Evolutionary conservation across 495 filamentous ascomycete genomes (phyloP).

Genomic region (Ascodesmis nigricans): DNA sequence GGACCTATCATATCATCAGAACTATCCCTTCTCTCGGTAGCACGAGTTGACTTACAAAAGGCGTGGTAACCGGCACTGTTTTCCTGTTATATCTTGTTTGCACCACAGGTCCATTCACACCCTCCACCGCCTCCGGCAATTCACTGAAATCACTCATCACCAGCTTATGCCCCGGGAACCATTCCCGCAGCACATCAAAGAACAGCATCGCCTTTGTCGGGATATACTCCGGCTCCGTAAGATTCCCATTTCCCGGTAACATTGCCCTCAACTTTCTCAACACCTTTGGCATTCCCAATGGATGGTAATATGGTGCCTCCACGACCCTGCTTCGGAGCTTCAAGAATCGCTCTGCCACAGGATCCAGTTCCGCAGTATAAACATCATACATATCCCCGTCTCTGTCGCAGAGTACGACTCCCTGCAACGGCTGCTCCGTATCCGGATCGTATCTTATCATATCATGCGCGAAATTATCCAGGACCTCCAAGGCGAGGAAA

Average conservation of each 20-base stretch:
- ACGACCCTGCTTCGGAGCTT: conserved; percentile 46
- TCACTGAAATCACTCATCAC: conserved; percentile 77
- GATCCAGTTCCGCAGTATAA: conserved; percentile 58
- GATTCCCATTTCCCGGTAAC: conserved; percentile 43
- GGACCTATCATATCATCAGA: conserved; percentile 37
- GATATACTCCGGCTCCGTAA: conserved; percentile 71
- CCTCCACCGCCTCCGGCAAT: conserved; percentile 58
- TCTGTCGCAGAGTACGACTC: conserved; percentile 60
- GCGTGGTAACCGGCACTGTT: conserved; percentile 74
- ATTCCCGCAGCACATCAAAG: conserved; percentile 65
- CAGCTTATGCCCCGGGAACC: conserved; percentile 75
- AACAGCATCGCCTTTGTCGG: conserved; percentile 90
- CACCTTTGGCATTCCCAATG: conserved; percentile 30
- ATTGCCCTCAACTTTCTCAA: conserved; percentile 35
- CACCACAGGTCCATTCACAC: conserved; percentile 80
- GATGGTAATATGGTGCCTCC: conserved; percentile 30
- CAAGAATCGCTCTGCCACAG: conserved; percentile 61
- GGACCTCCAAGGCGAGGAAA: conserved; percentile 95
- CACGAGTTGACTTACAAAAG: conserved; percentile 41
- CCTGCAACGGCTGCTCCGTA: conserved; percentile 62
- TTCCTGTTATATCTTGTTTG: conserved; percentile 74
- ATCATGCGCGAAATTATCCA: conserved; percentile 97
- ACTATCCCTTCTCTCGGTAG: background rate
- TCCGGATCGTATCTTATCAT: conserved; percentile 60
- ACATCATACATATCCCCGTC: conserved; percentile 88